Conservation (phyloP, 1,284 basidiomycete genomes). For the Pseudozyma thailandica region DNA sequence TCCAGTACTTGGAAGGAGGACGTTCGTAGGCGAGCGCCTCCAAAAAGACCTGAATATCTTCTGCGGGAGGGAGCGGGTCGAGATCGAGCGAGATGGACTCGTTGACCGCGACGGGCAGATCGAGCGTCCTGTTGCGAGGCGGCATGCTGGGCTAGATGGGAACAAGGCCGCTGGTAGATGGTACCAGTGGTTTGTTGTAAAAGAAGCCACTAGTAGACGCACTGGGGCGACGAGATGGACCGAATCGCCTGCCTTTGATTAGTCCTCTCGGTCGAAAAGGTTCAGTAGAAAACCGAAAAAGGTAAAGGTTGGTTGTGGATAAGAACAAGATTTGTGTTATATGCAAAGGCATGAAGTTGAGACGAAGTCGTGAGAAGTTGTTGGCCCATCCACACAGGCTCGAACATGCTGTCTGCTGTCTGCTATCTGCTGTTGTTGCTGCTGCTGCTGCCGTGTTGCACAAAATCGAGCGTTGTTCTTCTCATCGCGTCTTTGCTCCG, state of each 20-base stretch:
- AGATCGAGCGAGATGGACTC: constrained; percentile 59
- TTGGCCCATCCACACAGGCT: background rate
- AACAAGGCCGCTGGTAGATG: too few relatives aligned
- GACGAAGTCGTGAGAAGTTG: background rate
- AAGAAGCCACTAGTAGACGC: too few relatives aligned
- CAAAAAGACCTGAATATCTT: constrained; percentile 59
- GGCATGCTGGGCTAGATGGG: constrained; percentile 25
- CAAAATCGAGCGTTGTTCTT: too few relatives aligned
- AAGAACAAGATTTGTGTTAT: too few relatives aligned
- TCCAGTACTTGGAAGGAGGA: constrained; percentile 57
- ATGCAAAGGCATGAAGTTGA: background rate
- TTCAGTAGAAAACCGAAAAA: background rate
- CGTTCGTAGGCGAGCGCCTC: constrained; percentile 58
- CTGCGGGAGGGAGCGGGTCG: constrained; percentile 57
- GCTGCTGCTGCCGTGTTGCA: too few relatives aligned
- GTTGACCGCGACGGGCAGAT: constrained; percentile 58
- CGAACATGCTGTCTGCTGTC: background rate
- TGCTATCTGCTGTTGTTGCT: too few relatives aligned
- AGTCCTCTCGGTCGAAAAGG: too few relatives aligned
- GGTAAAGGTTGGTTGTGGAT: too few relatives aligned
- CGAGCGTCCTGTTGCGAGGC: constrained; percentile 49
- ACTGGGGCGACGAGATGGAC: too few relatives aligned
- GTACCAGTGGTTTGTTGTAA: too few relatives aligned
- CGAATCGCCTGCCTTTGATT: too few relatives aligned
- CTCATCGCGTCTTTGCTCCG: too few relatives aligned